A percentile compares a stretch with the other conserved stretches of the same genome.
These are phyloP conservation scores for Cytospora schulzeri DNA, from an alignment of 2,329 filamentous ascomycete genomes.

Conservation along the genomic window DNA sequence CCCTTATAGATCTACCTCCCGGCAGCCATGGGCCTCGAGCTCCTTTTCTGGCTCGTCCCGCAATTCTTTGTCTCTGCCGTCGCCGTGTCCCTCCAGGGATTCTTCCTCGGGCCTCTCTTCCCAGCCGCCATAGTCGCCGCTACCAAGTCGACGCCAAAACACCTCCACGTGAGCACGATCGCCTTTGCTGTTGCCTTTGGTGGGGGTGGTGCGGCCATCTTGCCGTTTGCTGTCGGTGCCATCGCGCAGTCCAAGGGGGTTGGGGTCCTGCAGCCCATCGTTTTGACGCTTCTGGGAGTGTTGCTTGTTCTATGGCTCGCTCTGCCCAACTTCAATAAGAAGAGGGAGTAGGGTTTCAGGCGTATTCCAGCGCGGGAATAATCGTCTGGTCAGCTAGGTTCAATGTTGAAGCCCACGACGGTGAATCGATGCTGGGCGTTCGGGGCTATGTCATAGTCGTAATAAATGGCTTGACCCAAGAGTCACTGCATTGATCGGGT, in stretches of 20 bases:
- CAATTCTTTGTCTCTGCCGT: constrained; percentile 75
- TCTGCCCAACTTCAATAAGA: constrained; percentile 46
- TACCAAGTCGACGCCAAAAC: constrained; percentile 68
- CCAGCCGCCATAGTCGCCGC: constrained; percentile 71
- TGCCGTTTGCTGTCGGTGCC: constrained; percentile 68
- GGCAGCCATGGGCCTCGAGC: constrained; percentile 64
- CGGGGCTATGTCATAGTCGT: too few relatives aligned
- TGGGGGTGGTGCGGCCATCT: constrained; percentile 68
- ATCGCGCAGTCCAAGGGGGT: constrained; percentile 62
- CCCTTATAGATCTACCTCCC: constrained; percentile 58
- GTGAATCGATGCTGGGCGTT: too few relatives aligned
- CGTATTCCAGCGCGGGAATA: too few relatives aligned
- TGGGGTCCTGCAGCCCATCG: constrained; percentile 57
- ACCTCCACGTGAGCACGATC: constrained; percentile 76
- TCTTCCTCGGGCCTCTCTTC: constrained; percentile 80
- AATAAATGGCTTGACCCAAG: too few relatives aligned
- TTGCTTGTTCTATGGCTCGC: constrained; percentile 50
- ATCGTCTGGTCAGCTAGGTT: too few relatives aligned
- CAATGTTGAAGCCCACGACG: too few relatives aligned
- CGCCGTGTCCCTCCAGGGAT: constrained; percentile 71
- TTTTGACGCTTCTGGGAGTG: constrained; percentile 51
- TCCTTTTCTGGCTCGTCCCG: constrained; percentile 82
- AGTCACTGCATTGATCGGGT: too few relatives aligned
- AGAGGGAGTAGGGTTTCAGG: constrained; percentile 41
- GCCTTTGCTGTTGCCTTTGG: constrained; percentile 79